Base-by-base conservation (phyloP, 805 yeast genomes). In the Isabelozyma pseudorhagii region DNA sequence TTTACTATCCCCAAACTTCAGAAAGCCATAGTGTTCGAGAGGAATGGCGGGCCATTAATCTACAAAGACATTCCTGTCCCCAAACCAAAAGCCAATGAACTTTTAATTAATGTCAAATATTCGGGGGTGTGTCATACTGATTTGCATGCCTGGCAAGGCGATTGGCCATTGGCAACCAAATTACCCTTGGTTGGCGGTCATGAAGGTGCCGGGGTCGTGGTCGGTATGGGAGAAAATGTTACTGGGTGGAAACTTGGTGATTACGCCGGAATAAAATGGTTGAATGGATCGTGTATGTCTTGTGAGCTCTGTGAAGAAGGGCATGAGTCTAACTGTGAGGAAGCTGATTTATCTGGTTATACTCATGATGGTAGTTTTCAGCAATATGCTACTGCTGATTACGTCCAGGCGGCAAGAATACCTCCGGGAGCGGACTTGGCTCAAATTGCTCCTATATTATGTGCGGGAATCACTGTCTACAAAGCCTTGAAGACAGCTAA, bases 81-180 rank as follows among this genome's bases (percentile, higher is more conserved):
- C 61, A 71, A 67, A 45, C 96, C 96, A 61, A 85, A 80, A 65
- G 73, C 89, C 52, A 85, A 83, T 65, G 92, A 89, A 72, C 77
- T 89, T 58, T 79, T 90, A 67, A 77, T 90, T 72, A 83, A 90
- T 69, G 84, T 90, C 70, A 83, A 83, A 74, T 89, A 84, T 79
- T 83, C 96, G 27, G 97, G 97, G 72, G 96, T 89, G 50, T 89
- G 97, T 74, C 97, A 91, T 78, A 89, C 96, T 38, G 97, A 89
- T 66, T 80, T 90, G 68, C 97, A 90, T 76, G 96, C 96, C 49
- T 88, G 94, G 92, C 82, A 87, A 67, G 96, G 96, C 63, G 96
- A 90, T 74, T 89, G 96, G 96, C 94, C 96, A 46, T 75, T 86
- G 68, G 81, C 73, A 55, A 81, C 85, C 56, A 85, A 84, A 66